Percentiles rank a stretch among this genome's conserved stretches.
Evolutionary conservation across 2,329 filamentous ascomycete species (phyloP).

Genomic region (Penicillium sp.): DNA sequence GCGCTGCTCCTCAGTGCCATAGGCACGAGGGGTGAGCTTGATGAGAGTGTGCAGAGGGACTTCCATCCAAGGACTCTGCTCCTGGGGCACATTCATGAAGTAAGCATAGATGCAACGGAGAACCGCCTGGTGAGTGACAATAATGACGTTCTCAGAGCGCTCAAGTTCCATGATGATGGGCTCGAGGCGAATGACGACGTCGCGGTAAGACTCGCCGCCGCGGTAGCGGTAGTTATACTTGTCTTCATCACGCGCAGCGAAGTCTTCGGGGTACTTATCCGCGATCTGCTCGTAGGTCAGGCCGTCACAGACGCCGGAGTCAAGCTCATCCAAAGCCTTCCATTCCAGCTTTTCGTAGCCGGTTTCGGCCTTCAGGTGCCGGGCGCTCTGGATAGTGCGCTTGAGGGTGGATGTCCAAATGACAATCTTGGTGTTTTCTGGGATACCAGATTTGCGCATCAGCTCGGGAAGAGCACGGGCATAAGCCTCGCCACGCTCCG

Average conservation of each 20-base stretch:
- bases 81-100: constrained; percentile 96
- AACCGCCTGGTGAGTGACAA: constrained; percentile 96
- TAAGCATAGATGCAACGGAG: constrained; percentile 97
- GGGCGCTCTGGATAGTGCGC: constrained; percentile 88
- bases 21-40: constrained; percentile 91
- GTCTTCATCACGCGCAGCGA: constrained; percentile 91
- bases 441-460: constrained; percentile 81
- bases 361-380: constrained; percentile 70
- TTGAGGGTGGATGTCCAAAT: constrained; percentile 76
- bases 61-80: constrained; percentile 96
- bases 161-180: constrained; percentile 99
- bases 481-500: constrained; percentile 83
- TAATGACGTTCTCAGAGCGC: constrained; percentile 92
- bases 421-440: constrained; percentile 63
- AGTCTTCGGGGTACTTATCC: constrained; percentile 88
- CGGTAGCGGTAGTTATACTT: constrained; percentile 99
- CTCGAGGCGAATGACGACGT: constrained; percentile 95
- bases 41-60: constrained; percentile 95
- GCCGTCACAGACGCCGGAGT: constrained; percentile 94
- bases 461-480: constrained; percentile 81
- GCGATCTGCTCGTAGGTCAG: constrained; percentile 96
- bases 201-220: constrained; percentile 91
- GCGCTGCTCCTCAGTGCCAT: constrained; percentile 86
- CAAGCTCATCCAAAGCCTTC: constrained; percentile 97
- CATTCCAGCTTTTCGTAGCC: constrained; percentile 92